Percentiles rank a stretch among this genome's conserved stretches.
Conservation (phyloP, 805 yeast genomes). For the Myxozyma kluyveri region DNA sequence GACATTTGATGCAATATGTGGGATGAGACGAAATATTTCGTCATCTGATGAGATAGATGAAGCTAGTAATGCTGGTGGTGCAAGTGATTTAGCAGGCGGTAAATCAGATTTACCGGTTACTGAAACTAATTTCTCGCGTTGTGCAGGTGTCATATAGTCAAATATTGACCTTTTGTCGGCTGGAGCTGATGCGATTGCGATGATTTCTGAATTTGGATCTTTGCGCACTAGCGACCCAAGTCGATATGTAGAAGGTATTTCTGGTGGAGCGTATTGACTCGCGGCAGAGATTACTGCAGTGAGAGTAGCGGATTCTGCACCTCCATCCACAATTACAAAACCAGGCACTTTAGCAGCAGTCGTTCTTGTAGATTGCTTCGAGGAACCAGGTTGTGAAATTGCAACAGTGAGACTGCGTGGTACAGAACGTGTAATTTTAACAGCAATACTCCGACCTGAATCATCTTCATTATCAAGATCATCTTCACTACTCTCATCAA, state of each 20-base stretch:
- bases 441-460: too few relatives aligned
- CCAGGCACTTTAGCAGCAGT: not conserved
- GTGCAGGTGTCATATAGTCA: constrained; percentile 30
- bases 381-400: not conserved
- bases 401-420: not conserved
- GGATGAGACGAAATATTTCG: constrained; percentile 1
- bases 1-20: constrained; percentile 2
- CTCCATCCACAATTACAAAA: not conserved
- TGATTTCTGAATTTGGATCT: constrained; percentile 11
- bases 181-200: constrained; percentile 5
- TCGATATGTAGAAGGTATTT: constrained; percentile 15
- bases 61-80: not conserved
- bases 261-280: constrained; percentile 15
- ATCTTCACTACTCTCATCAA: not conserved
- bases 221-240: constrained; percentile 11
- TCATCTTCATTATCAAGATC: not conserved
- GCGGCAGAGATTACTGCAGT: not conserved
- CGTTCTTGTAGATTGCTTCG: not conserved
- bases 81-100: constrained; percentile 27
- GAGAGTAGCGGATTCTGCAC: not conserved
- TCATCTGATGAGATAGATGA: not conserved
- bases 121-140: constrained; percentile 21
- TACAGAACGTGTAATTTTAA: not conserved
- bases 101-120: constrained; percentile 26
- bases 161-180: constrained; percentile 32